Evolutionary conservation across 148 eudicot species (phyloP).

Genomic region (Persicaria tinctoria): DNA sequence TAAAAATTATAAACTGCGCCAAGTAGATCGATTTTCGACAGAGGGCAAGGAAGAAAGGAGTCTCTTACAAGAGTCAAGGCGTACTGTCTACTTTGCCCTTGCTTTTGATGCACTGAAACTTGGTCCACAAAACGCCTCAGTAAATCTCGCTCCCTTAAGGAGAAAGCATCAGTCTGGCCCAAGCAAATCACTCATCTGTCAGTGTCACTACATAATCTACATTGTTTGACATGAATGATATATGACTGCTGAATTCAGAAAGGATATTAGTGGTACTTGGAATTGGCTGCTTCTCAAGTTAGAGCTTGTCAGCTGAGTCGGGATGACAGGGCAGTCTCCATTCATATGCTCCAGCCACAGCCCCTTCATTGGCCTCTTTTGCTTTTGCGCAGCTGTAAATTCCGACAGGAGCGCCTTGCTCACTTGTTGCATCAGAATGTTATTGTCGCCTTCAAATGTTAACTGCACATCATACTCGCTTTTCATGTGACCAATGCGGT

Average conservation of each 20-base stretch:
- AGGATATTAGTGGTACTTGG: background rate
- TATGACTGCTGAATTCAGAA: background rate
- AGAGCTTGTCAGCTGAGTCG: conserved; percentile 4
- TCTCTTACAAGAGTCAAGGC: conserved; percentile 58
- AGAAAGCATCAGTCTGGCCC: conserved; percentile 65
- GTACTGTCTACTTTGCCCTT: conserved; percentile 64
- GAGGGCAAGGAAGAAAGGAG: background rate
- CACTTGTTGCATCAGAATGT: conserved; percentile 88
- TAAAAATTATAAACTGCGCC: background rate
- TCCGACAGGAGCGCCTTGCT: conserved; percentile 10
- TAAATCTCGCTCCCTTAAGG: conserved; percentile 80
- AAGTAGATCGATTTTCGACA: background rate
- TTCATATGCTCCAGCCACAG: conserved; percentile 15
- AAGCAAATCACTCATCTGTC: conserved; percentile 10
- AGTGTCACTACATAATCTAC: background rate
- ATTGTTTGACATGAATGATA: background rate
- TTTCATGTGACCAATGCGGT: conserved; percentile 75
- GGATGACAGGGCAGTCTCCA: conserved; percentile 8
- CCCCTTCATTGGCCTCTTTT: conserved; percentile 10
- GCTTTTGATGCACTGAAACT: conserved; percentile 48
- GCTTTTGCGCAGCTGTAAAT: conserved; percentile 3
- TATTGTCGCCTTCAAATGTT: conserved; percentile 97
- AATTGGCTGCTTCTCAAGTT: conserved; percentile 8
- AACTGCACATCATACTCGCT: conserved; percentile 86
- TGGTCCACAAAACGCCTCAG: conserved; percentile 61